These are phyloP conservation scores for Royoungia palumana DNA, from an alignment of 768 basidiomycete genomes.

Conservation along the genomic window DNA sequence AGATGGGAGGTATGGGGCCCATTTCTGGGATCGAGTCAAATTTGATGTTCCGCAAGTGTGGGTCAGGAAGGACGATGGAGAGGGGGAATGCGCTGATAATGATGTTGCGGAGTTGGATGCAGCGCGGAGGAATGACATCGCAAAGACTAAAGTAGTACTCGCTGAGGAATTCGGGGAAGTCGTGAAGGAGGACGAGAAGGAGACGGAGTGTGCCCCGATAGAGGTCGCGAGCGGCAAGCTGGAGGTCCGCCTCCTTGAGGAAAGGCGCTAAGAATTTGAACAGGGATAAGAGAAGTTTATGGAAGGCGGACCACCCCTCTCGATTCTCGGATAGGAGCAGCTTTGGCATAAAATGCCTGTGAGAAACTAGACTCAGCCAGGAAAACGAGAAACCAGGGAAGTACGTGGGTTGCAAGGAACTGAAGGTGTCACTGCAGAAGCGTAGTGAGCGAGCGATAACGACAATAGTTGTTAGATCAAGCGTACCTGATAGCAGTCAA, in stretches of 20 bases:
- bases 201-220: conserved; percentile 89
- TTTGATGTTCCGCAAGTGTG: conserved; percentile 70
- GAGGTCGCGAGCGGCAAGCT: conserved; percentile 76
- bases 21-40: conserved; percentile 83
- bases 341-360: conserved; percentile 97
- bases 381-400: conserved; percentile 99
- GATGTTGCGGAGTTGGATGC: conserved; percentile 95
- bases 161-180: conserved; percentile 97
- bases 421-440: conserved; percentile 78
- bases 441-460: neutral
- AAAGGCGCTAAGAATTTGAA: conserved; percentile 95
- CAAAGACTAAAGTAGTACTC: conserved; percentile 96
- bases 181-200: conserved; percentile 92
- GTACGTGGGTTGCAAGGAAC: conserved; percentile 91
- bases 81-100: conserved; percentile 94
- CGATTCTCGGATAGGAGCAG: conserved; percentile 82
- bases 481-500: conserved; percentile 81
- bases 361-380: conserved; percentile 95
- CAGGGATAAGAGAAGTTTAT: conserved; percentile 87
- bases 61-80: conserved; percentile 76
- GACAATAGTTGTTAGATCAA: neutral
- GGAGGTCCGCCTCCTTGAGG: conserved; percentile 77
- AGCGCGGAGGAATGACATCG: conserved; percentile 87
- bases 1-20: conserved; percentile 86
- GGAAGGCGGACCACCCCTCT: conserved; percentile 97